Base-by-base conservation (phyloP, 331 rosid species). In the Saraca asoca region DNA sequence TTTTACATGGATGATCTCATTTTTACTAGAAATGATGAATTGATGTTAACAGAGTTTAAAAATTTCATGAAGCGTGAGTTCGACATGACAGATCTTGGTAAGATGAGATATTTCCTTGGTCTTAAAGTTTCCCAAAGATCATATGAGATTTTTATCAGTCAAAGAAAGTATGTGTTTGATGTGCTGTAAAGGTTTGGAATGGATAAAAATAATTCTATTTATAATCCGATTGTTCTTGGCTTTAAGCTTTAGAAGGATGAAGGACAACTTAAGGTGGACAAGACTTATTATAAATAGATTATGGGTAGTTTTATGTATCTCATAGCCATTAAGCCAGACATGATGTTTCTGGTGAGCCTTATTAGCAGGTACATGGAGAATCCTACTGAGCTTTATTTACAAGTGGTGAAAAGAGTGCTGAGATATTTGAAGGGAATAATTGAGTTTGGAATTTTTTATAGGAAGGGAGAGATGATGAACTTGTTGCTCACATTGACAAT, bases 151-250 rank as follows among this genome's bases (percentile, higher is more conserved):
- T 53, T 19, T 53, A 53, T 53, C n/a, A n/a, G n/a, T n/a, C n/a
- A n/a, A n/a, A n/a, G n/a, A n/a, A n/a, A n/a, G n/a, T 39, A 18
- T 46, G 57, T 56, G 11, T 20, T 24, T 19, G 43, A 63, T 7
- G 57, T 45, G 48, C 14, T 63, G 56, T 39, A 63, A 55, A 45
- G 31, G 33, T 63, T 63, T 46, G 45, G 14, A 42, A 63, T 63
- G 42, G 53, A 43, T 12, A 62, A 43, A 11, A 43, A 17, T 42
- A 62, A 62, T 9, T 42, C 12, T 19, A 39, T 62, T 35, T 12
- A 44, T 51, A 62, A 62, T 62, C 68, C 7, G 11, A 62, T 62
- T 62, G 42, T 62, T 62, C 68, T 12, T 41, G 7, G 53, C 1
- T 10, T 18, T 62, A 42, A 51, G 43, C 53, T 42, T 15, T 18